Percentiles rank a stretch among this genome's conserved stretches.
These are phyloP conservation scores for Penicillium odoratum DNA, from an alignment of 495 filamentous ascomycete species.

Conservation along the genomic window DNA sequence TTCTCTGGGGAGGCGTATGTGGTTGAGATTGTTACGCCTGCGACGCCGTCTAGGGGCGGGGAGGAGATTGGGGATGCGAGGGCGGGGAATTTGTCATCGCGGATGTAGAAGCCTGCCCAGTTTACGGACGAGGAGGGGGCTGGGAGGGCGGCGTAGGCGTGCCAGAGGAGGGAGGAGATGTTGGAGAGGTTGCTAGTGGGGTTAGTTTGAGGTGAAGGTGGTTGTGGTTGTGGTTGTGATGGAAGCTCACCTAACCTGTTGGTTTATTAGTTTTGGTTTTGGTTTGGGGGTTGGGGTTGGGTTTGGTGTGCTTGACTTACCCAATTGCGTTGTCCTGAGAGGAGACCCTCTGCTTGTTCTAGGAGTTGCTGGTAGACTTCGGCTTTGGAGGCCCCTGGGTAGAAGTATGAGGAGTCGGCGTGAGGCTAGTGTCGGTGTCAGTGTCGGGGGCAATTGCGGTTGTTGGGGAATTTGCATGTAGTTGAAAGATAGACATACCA, in stretches of 20 bases:
- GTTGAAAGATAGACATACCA: conserved; percentile 5
- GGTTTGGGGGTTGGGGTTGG: neutral
- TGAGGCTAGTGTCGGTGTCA: conserved; percentile 61
- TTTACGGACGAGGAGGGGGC: conserved; percentile 71
- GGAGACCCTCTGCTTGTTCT: conserved; percentile 66
- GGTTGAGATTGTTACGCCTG: conserved; percentile 25
- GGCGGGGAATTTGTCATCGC: conserved; percentile 58
- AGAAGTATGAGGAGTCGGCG: conserved; percentile 81
- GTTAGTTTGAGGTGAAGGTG: conserved; percentile 7
- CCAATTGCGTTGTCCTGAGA: conserved; percentile 85
- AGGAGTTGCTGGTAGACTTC: conserved; percentile 77
- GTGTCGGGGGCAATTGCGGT: neutral
- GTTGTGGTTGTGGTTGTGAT: conserved; percentile 2
- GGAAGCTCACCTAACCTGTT: neutral
- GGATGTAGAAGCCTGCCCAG: conserved; percentile 91
- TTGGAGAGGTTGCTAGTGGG: conserved; percentile 77
- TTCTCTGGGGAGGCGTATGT: conserved; percentile 27
- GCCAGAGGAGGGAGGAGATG: conserved; percentile 80
- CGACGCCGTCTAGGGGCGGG: conserved; percentile 19
- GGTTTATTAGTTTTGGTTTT: neutral
- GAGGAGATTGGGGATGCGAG: conserved; percentile 32
- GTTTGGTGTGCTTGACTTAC: conserved; percentile 45
- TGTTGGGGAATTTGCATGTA: no score
- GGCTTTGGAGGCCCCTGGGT: conserved; percentile 61
- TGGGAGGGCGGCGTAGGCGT: conserved; percentile 79